Base-by-base conservation (phyloP, 352 stramenopile genomes). In the Globisporangium perplexum region DNA sequence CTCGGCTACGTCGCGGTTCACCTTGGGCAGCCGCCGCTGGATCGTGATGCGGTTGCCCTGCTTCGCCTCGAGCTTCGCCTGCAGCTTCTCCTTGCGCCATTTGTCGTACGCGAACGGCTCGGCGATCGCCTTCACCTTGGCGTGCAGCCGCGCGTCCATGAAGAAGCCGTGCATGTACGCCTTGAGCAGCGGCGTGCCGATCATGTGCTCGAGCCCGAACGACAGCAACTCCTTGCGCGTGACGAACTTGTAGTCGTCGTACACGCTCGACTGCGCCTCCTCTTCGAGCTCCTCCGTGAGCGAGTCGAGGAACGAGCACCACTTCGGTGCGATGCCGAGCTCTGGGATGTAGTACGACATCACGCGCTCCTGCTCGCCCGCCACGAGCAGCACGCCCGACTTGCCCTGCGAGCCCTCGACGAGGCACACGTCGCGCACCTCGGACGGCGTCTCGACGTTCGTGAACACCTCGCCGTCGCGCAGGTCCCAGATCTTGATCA, bases 141-240 rank as follows among this genome's bases (percentile, higher is more conserved):
- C 93, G 75, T 99, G 98, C 36, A 99, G 72, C 23, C 95, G 90
- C 30, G 94, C 96, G 66, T 99, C 96, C 77, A 99, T 99, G 72
- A 99, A 99, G 77, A 98, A 99, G 46, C 97, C 97, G 77, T 99
- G 97, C 97, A 99, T 99, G 80, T 99, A 99, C 11, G 95, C 96
- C 65, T 93, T 92, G 24, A 99, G 79, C 60, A 99, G 62, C 17
- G 96, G 91, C 38, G 96, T 99, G 41, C 97, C 97, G 44, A 99
- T 86, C 35, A 99, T 80, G 63, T 99, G 96, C 52, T 95, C 86
- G n/a, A 99, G 83, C 36, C 96, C 96, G n/a, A 99, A 92, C 23
- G 87, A 81, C 53, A 97, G 77, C 35, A 99, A 82, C 66, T 99
- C 96, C 14, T 95, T 66, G 12, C 88, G 77, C 24, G 95, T 98